Evolutionary conservation across 805 yeast species (phyloP).

Genomic region (Brettanomyces sp.): DNA sequence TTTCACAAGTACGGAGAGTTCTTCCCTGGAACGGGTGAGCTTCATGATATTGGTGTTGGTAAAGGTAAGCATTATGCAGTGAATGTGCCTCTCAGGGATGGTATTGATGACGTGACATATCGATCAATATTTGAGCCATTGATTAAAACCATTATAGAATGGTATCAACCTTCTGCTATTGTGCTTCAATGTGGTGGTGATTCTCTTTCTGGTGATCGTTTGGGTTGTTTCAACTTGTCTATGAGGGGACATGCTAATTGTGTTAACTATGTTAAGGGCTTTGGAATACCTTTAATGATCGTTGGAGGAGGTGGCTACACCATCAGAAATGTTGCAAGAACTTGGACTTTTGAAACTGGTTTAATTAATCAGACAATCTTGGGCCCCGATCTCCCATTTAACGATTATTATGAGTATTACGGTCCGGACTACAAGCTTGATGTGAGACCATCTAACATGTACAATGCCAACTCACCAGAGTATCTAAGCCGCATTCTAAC

Average conservation of each 20-base stretch:
- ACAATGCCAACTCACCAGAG: slow-evolving; percentile 90
- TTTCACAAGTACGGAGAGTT: slow-evolving; percentile 91
- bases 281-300: slow-evolving; percentile 85
- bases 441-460: slow-evolving; percentile 93
- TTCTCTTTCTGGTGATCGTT: slow-evolving; percentile 87
- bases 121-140: slow-evolving; percentile 86
- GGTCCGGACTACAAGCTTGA: slow-evolving; percentile 96
- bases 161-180: slow-evolving; percentile 92
- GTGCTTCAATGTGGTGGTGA: slow-evolving; percentile 99
- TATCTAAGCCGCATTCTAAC: slow-evolving; percentile 77
- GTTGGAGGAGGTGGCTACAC: slow-evolving; percentile 99
- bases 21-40: slow-evolving; percentile 89
- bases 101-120: slow-evolving; percentile 85
- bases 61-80: slow-evolving; percentile 76
- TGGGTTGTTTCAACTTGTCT: slow-evolving; percentile 92
- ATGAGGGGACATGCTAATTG: slow-evolving; percentile 96
- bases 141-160: slow-evolving; percentile 63
- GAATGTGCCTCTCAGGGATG: slow-evolving; percentile 83
- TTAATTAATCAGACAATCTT: slow-evolving; percentile 70
- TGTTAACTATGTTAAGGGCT: slow-evolving; percentile 75
- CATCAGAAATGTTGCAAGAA: slow-evolving; percentile 89
- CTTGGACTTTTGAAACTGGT: slow-evolving; percentile 94
- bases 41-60: slow-evolving; percentile 77
- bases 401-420: slow-evolving; percentile 93
- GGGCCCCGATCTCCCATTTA: slow-evolving; percentile 77